Conservation (phyloP, 208 protist genomes). For the Crithidia acanthocephali region DNA sequence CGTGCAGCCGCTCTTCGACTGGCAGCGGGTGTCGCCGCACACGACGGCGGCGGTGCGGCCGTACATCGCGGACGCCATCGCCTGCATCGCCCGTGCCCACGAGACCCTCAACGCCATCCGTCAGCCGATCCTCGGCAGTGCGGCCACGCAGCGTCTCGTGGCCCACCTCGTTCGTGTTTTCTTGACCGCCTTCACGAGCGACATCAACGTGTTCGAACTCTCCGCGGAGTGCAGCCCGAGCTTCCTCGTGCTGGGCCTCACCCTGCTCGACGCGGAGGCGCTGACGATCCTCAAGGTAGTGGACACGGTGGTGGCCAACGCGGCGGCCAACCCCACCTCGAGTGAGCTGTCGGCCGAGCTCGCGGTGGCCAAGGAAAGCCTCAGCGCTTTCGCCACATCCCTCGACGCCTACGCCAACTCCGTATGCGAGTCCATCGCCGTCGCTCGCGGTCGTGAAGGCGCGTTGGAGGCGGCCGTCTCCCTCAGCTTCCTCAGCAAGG, state of each 20-base stretch:
- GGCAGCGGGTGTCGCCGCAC: constrained; percentile 74
- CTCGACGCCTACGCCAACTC: constrained; percentile 34
- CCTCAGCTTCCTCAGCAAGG: constrained; percentile 13
- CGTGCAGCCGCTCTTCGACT: constrained; percentile 76
- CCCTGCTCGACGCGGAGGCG: constrained; percentile 82
- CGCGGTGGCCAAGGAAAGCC: constrained; percentile 12
- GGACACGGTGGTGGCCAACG: constrained; percentile 49
- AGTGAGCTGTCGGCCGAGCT: constrained; percentile 40
- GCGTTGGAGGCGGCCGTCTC: constrained; percentile 10
- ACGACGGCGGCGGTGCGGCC: constrained; percentile 71
- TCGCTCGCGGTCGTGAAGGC: constrained; percentile 15
- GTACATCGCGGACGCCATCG: constrained; percentile 78
- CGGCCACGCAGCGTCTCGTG: constrained; percentile 79
- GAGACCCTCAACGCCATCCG: constrained; percentile 74
- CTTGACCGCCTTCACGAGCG: constrained; percentile 62
- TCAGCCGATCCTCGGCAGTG: constrained; percentile 73
- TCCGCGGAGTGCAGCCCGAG: constrained; percentile 75
- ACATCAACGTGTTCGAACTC: constrained; percentile 83
- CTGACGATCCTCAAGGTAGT: constrained; percentile 62
- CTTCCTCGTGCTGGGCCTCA: constrained; percentile 68
- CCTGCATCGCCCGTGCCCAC: constrained; percentile 68
- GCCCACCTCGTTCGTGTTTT: constrained; percentile 69
- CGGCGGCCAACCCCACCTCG: constrained; percentile 28
- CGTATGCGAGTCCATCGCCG: constrained; percentile 40
- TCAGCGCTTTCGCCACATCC: constrained; percentile 17